Conservation (phyloP, 2,329 filamentous ascomycete genomes). For the Balansia obtecta region DNA sequence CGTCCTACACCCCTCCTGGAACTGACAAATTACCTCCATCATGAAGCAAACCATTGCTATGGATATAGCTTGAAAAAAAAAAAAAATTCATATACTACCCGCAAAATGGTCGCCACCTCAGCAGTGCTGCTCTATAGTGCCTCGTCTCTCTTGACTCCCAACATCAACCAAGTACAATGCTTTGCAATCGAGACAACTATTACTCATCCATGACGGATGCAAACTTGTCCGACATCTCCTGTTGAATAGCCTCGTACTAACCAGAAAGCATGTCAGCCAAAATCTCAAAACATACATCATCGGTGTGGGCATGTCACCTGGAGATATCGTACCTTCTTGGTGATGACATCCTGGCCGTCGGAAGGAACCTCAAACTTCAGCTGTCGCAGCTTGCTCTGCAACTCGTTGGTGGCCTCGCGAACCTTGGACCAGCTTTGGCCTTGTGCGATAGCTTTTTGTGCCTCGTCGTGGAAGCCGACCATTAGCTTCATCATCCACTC, state of each 20-base stretch:
- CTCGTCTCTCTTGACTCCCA: slow-evolving; percentile 12
- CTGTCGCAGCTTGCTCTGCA: slow-evolving; percentile 72
- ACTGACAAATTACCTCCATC: background rate
- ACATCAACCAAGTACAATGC: slow-evolving; percentile 1
- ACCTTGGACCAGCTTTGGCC: slow-evolving; percentile 90
- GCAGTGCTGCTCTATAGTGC: slow-evolving; percentile 16
- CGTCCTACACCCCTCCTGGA: background rate
- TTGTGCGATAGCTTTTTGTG: slow-evolving; percentile 86
- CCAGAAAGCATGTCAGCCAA: background rate
- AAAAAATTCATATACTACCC: slow-evolving; percentile 1
- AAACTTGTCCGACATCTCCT: slow-evolving; percentile 94
- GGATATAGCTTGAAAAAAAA: background rate
- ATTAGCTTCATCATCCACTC: slow-evolving; percentile 99
- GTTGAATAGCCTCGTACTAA: slow-evolving; percentile 83
- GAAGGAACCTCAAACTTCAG: slow-evolving; percentile 95
- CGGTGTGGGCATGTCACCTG: too few relatives aligned
- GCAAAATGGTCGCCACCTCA: slow-evolving; percentile 6
- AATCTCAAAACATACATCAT: background rate
- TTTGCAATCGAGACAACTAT: slow-evolving; percentile 9
- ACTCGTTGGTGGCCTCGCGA: slow-evolving; percentile 75
- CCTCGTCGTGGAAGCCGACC: slow-evolving; percentile 95
- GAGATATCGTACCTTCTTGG: slow-evolving; percentile 56
- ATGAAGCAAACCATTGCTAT: background rate
- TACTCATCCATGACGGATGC: slow-evolving; percentile 93
- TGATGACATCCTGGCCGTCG: slow-evolving; percentile 68